phyloP scores from a whole-genome alignment of 2,329 filamentous ascomycete species.

The Akanthomyces lecanii region DNA sequence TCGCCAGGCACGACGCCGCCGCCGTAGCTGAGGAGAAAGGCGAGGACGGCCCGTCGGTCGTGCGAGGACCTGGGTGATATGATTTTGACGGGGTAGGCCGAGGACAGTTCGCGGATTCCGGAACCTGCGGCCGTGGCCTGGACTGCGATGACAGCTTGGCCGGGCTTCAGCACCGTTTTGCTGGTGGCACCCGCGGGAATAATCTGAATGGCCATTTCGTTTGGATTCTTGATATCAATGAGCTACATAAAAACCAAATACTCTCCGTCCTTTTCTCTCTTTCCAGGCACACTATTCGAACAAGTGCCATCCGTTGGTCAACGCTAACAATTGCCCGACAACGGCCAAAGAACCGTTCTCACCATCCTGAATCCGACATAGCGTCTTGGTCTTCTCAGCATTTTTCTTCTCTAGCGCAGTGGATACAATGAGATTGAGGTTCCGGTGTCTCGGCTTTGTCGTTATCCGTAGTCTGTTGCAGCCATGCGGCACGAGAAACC shows the following conservation, averaged over 20 bases:
- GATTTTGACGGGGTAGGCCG: slow-evolving; percentile 85
- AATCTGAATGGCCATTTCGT: neutral
- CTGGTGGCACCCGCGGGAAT: neutral
- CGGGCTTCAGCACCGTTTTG: slow-evolving; percentile 62
- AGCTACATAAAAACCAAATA: neutral
- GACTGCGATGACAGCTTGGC: slow-evolving; percentile 68
- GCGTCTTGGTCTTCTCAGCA: neutral
- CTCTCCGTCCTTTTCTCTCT: neutral
- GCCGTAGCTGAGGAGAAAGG: slow-evolving; percentile 84
- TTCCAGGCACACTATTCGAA: neutral
- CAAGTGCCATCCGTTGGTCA: neutral
- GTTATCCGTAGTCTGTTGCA: neutral
- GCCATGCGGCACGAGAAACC: neutral
- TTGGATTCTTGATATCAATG: too few relatives aligned
- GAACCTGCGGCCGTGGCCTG: slow-evolving; percentile 61
- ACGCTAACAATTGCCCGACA: neutral
- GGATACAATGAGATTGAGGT: neutral
- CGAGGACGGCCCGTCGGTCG: slow-evolving; percentile 59
- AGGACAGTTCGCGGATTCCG: slow-evolving; percentile 67
- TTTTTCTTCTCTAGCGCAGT: neutral
- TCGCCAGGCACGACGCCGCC: slow-evolving; percentile 82
- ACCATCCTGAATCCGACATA: slow-evolving; percentile 5
- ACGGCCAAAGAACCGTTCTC: neutral
- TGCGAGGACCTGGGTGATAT: slow-evolving; percentile 66
- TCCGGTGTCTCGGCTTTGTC: neutral